Evolutionary conservation across 2,329 filamentous ascomycete genomes (phyloP), one percentile per base, ranked within the genome.

Genomic region (Pezizomycotina sp.): DNA sequence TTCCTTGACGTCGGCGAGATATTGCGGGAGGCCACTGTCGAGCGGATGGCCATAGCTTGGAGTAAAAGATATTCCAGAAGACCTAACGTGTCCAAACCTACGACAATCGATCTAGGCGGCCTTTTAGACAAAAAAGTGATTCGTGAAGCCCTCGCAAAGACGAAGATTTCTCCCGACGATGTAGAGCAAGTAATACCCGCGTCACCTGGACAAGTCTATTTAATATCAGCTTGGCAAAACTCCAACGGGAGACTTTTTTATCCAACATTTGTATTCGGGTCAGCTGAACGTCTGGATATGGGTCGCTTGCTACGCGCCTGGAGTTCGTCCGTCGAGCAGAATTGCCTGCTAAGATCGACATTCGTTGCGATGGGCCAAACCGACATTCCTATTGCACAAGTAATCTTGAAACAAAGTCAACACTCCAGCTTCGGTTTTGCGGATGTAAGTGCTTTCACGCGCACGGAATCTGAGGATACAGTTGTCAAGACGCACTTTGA

Each of bases 191-290:
- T 77, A 1, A 54, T 86, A 1, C 81, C 81, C 1, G 73, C 74
- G 2, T 71, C 79, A 3, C 66, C 82, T 2, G 79, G 82, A 50
- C 83, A 93, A 53, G 59, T 70, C 0, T 84, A 89, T 55, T 81
- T 89, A 72, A 61, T 93, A 16, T 72, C 70, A 10, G 65, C 71
- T 27, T 91, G 81, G 79, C 67, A 77, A 43, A 72, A 70, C 27
- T 71, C 74, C 0, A 51, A 60, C 1, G 77, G 80, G 0, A 53
- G 56, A 1, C 61, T 80, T 0, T 92, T 92, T 56, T 82, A 76
- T 50, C 71, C 81, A 0, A 67, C 63, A 0, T 92, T 93, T 53
- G 58, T 55, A 4, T 84, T 77, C 52, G 53, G 56, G 1, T 45
- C 78, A 2, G 50, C 55, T 0, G 61, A 60, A 0, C 23, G 53